Evolutionary conservation across 2,329 filamentous ascomycete genomes (phyloP), one percentile per base, ranked within the genome.

Genomic region (Harringtonia lauricola): DNA sequence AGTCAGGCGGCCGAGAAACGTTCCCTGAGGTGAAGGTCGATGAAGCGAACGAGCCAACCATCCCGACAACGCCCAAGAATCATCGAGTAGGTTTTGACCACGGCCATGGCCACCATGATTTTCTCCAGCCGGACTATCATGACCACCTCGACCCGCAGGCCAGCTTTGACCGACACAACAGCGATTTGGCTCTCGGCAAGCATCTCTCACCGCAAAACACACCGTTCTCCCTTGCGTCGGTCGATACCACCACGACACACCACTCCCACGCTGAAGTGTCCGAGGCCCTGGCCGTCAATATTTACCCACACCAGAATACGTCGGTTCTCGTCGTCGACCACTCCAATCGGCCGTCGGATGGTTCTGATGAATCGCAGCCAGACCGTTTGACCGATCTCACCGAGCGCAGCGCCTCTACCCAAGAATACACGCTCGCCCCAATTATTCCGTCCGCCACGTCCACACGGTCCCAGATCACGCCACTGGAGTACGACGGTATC

Each of bases 271-370:
- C 68, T 4, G 77, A 79, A 51, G 70, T 82, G 34, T 77, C 76
- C 1, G 76, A 82, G 59, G 78, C 78, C 29, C 61, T 73, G 55
- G 75, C 74, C 33, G 68, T 82, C 44, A 76, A 68, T 47, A 76
- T 82, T 52, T 79, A 72, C 50, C 69, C 73, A 18, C 78, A 82
- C 49, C 76, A 81, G 52, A 81, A 81, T 51, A 78, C 71, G 39
- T 82, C 78, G 5, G 61, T 82, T 12, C 57, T 80, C 35, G 68
- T 81, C 59, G 72, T 81, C 26, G 64, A 79, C 50, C 71, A 79
- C 54, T 69, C 70, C 10, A 64, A 62, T 35, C 71, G 66, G 54
- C 68, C 67, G 21, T 71, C 68, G 0, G 69, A 72, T 44, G 61
- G 59, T 37, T 64, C 67, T 18, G 65, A 53, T 47, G 39, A 54